Evolutionary conservation across 768 basidiomycete genomes (phyloP), one percentile per base, ranked within the genome.

Genomic region (Melanogaster broomeanus): DNA sequence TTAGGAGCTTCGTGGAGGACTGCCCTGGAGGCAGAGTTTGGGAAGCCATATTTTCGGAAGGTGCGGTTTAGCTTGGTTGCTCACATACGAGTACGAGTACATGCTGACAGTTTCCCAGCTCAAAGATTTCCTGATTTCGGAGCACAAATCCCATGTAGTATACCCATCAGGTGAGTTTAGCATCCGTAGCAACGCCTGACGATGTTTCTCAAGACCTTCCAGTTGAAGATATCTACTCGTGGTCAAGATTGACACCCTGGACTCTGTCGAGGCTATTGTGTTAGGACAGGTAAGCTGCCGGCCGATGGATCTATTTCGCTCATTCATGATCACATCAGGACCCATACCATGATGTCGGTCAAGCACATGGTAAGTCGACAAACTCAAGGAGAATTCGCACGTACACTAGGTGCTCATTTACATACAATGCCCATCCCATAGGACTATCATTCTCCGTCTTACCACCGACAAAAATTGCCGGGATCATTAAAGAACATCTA

Each of bases 141-240:
- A 89, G 61, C 64, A 75, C 51, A 58, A 59, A 34, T 63, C 70
- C 2, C 55, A 76, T 48, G 76, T 75, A 2, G 63, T 84, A 55
- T 84, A 75, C 53, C 81, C 79, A 12, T 67, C 73, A 16, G 58
- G 79, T 77, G 55, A 53, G 76, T 63, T 10, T 34, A 15, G 49
- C 12, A 6, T 22, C 13, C 8, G 16, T 27, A 8, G 41, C 8
- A 6, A 16, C 9, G 10, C 25, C 33, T 8, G 18, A 15, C 3
- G 19, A 8, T 12, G 27, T n/a, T 27, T 34, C 24, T 15, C 28
- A 12, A 27, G 25, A 11, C 19, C 6, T 44, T 39, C 6, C 58
- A 91, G 90, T 83, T 10, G 68, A 77, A 21, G 83, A 92, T 54
- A 81, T 93, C 3, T 92, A 93, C 66, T 83, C 87, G 2, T 93